Percentiles rank a stretch among this genome's conserved stretches.
phyloP scores from a whole-genome alignment of 805 yeast genomes.

The Yamadazyma akitaensis region DNA sequence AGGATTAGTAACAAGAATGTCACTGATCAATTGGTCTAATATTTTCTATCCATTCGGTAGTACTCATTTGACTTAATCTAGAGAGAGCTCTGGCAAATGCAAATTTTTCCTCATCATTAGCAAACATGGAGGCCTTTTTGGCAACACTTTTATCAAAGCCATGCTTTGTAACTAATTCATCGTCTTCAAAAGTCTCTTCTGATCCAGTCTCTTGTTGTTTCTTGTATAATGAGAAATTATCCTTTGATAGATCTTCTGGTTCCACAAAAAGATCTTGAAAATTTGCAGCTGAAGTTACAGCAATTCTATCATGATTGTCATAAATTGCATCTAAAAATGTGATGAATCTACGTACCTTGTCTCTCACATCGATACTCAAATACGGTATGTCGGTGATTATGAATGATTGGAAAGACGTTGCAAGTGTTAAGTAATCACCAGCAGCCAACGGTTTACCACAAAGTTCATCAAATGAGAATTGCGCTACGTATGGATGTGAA shows the following conservation, averaged over 20 bases:
- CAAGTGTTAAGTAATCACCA: conserved; percentile 87
- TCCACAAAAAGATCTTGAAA: conserved; percentile 85
- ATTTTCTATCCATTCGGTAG: conserved; percentile 84
- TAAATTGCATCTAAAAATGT: conserved; percentile 95
- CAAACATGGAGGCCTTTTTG: conserved; percentile 71
- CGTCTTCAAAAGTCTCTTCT: conserved; percentile 45
- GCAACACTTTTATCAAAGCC: conserved; percentile 75
- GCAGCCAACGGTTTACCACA: conserved; percentile 90
- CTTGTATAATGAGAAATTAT: conserved; percentile 43
- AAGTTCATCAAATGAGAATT: conserved; percentile 79
- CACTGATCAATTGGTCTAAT: conserved; percentile 12
- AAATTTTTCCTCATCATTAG: conserved; percentile 90
- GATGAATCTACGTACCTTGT: conserved; percentile 84
- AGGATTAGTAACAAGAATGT: no score
- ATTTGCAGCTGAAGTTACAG: conserved; percentile 85
- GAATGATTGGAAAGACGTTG: conserved; percentile 69
- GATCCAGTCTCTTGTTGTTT: conserved; percentile 34
- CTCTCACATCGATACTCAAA: conserved; percentile 72
- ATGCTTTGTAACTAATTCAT: conserved; percentile 66
- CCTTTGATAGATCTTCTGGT: conserved; percentile 57
- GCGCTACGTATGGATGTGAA: conserved; percentile 79
- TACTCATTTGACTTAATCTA: conserved; percentile 89
- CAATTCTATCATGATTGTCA: conserved; percentile 83
- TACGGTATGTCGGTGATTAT: conserved; percentile 93
- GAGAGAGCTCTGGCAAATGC: conserved; percentile 95